Base-by-base conservation (phyloP, 169 alveolate species). In the Plasmodium reichenowi region DNA sequence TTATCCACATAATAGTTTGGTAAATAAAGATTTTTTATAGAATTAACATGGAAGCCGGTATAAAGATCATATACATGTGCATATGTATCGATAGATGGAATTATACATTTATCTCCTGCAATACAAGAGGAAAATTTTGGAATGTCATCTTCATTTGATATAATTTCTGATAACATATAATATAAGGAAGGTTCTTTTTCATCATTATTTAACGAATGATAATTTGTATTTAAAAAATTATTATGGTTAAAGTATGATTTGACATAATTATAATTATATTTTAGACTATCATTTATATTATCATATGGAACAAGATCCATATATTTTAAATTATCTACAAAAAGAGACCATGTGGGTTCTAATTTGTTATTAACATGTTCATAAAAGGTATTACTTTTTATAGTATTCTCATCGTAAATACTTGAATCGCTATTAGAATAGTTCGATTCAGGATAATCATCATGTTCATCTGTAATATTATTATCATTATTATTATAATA, bases 51-150 rank as follows among this genome's bases (percentile, higher is more conserved):
- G 6, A 86, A 62, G 13, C 92, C 92, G 10, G 92, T 86, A 56
- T 72, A 72, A 60, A 86, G 60, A 66, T 86, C 92, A 86, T 86
- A 86, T 66, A 86, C 92, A 67, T 86, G 92, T 60, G 87, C 92
- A 86, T 72, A 86, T 29, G 92, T 86, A 64, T 86, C 92, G 43
- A 60, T 47, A 12, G 92, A 70, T 12, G 92, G 92, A 20, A 86
- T 86, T 45, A 86, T 72, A 67, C 92, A 86, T 73, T 86, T 86
- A 58, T 86, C 92, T 12, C 92, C 92, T 45, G 92, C 74, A 59
- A 86, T 47, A 52, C 92, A 86, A 43, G 92, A 86, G 72, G 60
- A 86, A 86, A 86, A 86, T 59, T 86, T 86, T 50, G 92, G 92
- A 45, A 71, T 50, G n/a, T 80, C 74, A 56, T 72, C 7, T 52